Evolutionary conservation across 2,329 filamentous ascomycete genomes (phyloP).

Genomic region (Zymoseptoria pseudotritici): DNA sequence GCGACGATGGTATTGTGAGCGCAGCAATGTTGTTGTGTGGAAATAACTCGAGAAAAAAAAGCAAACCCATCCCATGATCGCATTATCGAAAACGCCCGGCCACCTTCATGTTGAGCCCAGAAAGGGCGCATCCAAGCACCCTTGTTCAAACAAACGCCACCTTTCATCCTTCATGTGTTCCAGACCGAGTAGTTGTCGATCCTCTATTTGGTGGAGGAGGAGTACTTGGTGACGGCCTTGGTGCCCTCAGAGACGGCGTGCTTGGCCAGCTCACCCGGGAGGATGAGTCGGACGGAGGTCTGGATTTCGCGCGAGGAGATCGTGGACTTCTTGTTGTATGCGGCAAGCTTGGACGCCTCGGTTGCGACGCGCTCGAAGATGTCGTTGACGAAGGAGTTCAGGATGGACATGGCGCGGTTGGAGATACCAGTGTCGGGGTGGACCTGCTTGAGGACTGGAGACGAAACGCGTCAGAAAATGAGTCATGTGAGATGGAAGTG

Average conservation of each 20-base stretch:
- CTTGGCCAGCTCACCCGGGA: slow-evolving; percentile 98
- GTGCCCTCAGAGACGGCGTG: slow-evolving; percentile 99
- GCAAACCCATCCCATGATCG: slow-evolving; percentile 43
- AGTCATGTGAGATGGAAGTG: slow-evolving; percentile 12
- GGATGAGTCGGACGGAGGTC: slow-evolving; percentile 95
- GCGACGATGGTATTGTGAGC: slow-evolving; percentile 24
- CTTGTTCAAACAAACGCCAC: slow-evolving; percentile 37
- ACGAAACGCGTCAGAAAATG: slow-evolving; percentile 32
- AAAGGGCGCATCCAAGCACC: slow-evolving; percentile 10
- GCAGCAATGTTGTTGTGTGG: slow-evolving; percentile 10
- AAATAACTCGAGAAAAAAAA: slow-evolving; percentile 22
- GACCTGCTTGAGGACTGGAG: slow-evolving; percentile 94
- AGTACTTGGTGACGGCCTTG: slow-evolving; percentile 99
- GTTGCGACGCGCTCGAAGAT: slow-evolving; percentile 99
- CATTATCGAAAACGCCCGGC: slow-evolving; percentile 48
- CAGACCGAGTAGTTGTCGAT: slow-evolving; percentile 19
- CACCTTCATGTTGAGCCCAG: slow-evolving; percentile 17
- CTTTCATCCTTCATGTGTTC: slow-evolving; percentile 27
- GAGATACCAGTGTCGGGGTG: slow-evolving; percentile 99
- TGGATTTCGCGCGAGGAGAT: slow-evolving; percentile 99
- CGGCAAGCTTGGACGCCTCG: slow-evolving; percentile 96
- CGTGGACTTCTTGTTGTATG: slow-evolving; percentile 99
- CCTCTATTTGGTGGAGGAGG: slow-evolving; percentile 94
- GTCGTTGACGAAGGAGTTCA: slow-evolving; percentile 99
- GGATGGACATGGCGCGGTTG: slow-evolving; percentile 98